These are phyloP conservation scores for Aegilops tauschii DNA, from an alignment of 176 grass and related monocot species.

Conservation along the genomic window DNA sequence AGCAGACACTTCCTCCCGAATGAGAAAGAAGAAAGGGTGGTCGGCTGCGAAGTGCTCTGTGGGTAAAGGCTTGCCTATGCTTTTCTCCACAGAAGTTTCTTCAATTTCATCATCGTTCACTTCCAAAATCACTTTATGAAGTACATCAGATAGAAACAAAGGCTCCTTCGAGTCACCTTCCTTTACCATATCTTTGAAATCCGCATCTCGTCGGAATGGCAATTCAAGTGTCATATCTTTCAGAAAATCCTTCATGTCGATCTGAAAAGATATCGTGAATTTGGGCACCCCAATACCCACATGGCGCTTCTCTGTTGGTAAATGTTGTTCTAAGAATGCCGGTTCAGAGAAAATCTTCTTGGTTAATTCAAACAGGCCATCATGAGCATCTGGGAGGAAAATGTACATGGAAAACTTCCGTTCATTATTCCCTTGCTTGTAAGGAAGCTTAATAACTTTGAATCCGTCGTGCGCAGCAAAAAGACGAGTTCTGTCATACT, in stretches of 20 bases:
- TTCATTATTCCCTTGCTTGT: slow-evolving; percentile 39
- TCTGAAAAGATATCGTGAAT: slow-evolving; percentile 43
- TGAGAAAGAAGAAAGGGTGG: slow-evolving; percentile 52
- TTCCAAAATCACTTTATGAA: slow-evolving; percentile 51
- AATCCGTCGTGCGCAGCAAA: slow-evolving; percentile 41
- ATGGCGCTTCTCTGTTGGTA: slow-evolving; percentile 42
- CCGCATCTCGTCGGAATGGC: slow-evolving; percentile 45
- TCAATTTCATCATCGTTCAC: slow-evolving; percentile 35
- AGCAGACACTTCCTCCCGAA: slow-evolving; percentile 45
- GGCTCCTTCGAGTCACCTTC: slow-evolving; percentile 9
- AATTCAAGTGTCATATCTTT: slow-evolving; percentile 48
- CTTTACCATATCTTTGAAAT: slow-evolving; percentile 51
- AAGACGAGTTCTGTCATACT: slow-evolving; percentile 45
- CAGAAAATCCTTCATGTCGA: slow-evolving; percentile 33
- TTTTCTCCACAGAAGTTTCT: slow-evolving; percentile 18
- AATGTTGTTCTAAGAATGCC: slow-evolving; percentile 38
- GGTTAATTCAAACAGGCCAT: slow-evolving; percentile 53
- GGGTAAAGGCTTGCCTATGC: slow-evolving; percentile 36
- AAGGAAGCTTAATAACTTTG: slow-evolving; percentile 61
- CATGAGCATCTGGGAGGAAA: slow-evolving; percentile 45
- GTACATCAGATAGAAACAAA: slow-evolving; percentile 46
- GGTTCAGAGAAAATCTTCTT: slow-evolving; percentile 42
- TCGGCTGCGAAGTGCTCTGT: slow-evolving; percentile 32
- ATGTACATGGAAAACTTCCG: slow-evolving; percentile 54
- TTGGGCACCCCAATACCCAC: slow-evolving; percentile 46